phyloP scores from a whole-genome alignment of 768 basidiomycete species.

The Boletus vinaceobasis region DNA sequence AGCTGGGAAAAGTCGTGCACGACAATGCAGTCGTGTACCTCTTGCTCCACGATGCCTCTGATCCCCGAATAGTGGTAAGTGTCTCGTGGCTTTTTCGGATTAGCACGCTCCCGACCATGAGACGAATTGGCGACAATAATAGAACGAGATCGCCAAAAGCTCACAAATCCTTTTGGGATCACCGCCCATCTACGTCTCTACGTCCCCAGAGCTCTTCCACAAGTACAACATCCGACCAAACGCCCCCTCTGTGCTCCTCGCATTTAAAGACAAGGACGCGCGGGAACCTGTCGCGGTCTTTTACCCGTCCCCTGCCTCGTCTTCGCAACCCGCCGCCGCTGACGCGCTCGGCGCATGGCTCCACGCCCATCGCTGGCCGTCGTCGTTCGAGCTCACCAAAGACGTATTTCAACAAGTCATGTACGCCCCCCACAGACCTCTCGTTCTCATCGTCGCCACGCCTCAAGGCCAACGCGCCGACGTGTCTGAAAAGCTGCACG shows the following conservation, averaged over 20 bases:
- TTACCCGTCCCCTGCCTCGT: background rate
- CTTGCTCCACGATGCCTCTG: conserved; percentile 43
- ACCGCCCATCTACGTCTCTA: conserved; percentile 45
- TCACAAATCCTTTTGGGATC: conserved; percentile 48
- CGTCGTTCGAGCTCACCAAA: conserved; percentile 67
- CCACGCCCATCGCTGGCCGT: conserved; percentile 66
- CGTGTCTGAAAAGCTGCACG: conserved; percentile 46
- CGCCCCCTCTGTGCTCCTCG: conserved; percentile 62
- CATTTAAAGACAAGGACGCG: conserved; percentile 57
- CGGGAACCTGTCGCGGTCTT: conserved; percentile 45
- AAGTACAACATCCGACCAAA: conserved; percentile 35
- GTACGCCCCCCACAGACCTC: conserved; percentile 69
- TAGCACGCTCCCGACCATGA: no score
- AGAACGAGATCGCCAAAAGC: conserved; percentile 57
- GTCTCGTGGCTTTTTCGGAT: no score
- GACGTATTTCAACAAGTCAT: conserved; percentile 84
- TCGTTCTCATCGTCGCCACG: conserved; percentile 73
- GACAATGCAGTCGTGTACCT: conserved; percentile 37
- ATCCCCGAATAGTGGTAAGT: conserved; percentile 34
- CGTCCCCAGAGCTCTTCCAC: conserved; percentile 30
- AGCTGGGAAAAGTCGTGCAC: conserved; percentile 8
- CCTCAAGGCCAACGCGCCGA: conserved; percentile 34
- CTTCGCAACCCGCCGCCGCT: background rate
- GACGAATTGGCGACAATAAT: background rate
- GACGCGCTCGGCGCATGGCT: conserved; percentile 51